These are phyloP conservation scores for Sisymbrium irio DNA, from an alignment of 345 rosid genomes.

Conservation along the genomic window DNA sequence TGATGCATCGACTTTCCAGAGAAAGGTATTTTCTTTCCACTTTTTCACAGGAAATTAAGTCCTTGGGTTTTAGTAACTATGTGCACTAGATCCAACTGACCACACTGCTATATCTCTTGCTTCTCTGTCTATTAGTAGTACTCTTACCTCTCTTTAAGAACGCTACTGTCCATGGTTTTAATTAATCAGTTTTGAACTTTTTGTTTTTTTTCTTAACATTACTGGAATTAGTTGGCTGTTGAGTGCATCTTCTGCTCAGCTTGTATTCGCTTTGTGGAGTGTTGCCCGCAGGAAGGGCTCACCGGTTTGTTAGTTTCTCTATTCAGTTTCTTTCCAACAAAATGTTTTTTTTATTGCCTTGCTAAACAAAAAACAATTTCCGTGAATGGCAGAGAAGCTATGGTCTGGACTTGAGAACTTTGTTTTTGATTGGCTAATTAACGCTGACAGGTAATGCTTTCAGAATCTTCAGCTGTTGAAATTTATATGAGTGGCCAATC, in stretches of 20 bases:
- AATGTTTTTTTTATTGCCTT: conserved; percentile 5
- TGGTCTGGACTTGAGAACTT: conserved; percentile 99
- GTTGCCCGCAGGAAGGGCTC: conserved; percentile 98
- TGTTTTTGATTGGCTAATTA: conserved; percentile 97
- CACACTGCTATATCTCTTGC: background rate
- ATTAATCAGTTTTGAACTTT: background rate
- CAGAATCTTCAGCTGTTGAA: conserved; percentile 23
- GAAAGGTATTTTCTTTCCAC: conserved; percentile 63
- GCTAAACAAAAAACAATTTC: conserved; percentile 24
- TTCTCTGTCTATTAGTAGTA: background rate
- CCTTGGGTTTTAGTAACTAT: background rate
- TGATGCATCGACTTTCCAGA: conserved; percentile 97
- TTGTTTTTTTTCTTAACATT: background rate
- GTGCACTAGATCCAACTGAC: background rate
- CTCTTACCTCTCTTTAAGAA: conserved; percentile 5
- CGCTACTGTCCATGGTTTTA: background rate
- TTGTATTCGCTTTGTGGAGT: conserved; percentile 94
- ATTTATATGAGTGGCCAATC: conserved; percentile 7
- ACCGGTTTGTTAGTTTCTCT: conserved; percentile 61
- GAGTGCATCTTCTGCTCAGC: conserved; percentile 99
- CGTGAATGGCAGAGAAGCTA: conserved; percentile 75
- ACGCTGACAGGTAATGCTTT: conserved; percentile 83
- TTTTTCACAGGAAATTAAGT: background rate
- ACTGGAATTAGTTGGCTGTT: conserved; percentile 81
- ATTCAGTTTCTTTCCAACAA: conserved; percentile 20